Percentiles rank a stretch among this genome's conserved stretches.
phyloP scores from a whole-genome alignment of 2,329 filamentous ascomycete species.

The Neonectria magnoliae region DNA sequence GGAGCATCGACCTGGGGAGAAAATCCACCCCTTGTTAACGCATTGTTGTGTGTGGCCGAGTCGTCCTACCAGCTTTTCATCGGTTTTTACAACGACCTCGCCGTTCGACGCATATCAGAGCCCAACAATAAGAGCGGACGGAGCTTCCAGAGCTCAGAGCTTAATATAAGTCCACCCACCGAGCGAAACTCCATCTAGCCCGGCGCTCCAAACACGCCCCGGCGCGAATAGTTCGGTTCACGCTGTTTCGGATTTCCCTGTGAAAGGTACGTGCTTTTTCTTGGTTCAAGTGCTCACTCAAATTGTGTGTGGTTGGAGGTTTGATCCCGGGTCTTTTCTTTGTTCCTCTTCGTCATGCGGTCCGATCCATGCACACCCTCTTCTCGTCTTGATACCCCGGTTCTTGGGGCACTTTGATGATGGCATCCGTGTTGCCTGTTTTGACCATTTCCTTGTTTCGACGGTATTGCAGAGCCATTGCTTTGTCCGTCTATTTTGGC shows the following conservation, averaged over 20 bases:
- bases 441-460: conserved; percentile 16
- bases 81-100: not conserved
- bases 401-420: conserved; percentile 4
- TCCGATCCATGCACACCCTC: conserved; percentile 10
- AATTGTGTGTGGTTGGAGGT: not conserved
- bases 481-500: not conserved
- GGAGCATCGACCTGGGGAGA: not conserved
- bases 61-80: not conserved
- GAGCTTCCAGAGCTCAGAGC: conserved; percentile 5
- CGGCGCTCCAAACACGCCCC: conserved; percentile 23
- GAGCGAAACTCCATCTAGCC: conserved; percentile 8
- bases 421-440: conserved; percentile 18
- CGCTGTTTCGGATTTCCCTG: conserved; percentile 19
- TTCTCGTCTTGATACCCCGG: not conserved
- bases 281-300: not conserved
- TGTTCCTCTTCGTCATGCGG: conserved; percentile 2
- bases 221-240: conserved; percentile 11
- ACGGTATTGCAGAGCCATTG: not conserved
- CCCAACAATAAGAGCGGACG: not conserved
- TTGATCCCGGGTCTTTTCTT: not conserved
- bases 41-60: not conserved
- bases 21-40: not conserved
- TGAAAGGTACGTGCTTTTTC: conserved; percentile 24
- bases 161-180: conserved; percentile 1
- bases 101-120: conserved; percentile 4